Evolutionary conservation across 2,329 filamentous ascomycete genomes (phyloP), one percentile per base, ranked within the genome.

Genomic region (Colletotrichum cuscutae): DNA sequence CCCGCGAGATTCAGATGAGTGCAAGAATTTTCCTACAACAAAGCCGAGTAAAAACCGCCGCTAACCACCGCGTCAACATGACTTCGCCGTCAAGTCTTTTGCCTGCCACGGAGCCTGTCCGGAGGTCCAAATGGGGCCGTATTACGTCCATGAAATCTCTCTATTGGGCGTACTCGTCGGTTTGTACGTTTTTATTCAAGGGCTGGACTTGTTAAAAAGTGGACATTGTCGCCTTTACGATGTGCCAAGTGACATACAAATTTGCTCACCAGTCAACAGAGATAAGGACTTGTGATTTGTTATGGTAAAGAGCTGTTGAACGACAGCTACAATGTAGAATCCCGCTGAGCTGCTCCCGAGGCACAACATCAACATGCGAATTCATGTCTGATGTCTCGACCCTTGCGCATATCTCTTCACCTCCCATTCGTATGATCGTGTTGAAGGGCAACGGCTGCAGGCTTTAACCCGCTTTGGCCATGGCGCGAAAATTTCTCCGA

Each of bases 41-140:
- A 73, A 73, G 71, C 71, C 71, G 71, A 73, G 71, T 56, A 58
- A 73, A 65, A 49, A 52, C 71, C 71, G 71, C 61, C 60, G 46
- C 49, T 61, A 71, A 54, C 71, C 66, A 70, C 46, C 26, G 58
- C 63, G 63, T 26, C 63, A 37, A 68, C 26, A n/a, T 58, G 30
- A 65, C n/a, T 30, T 49, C n/a, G 63, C 26, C 63, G 35, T 42
- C 32, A 22, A 46, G 11, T 42, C 35, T 24, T 65, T 65, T 37
- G 49, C 19, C 32, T 57, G 35, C 5, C 32, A 56, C 32, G 62
- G 62, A 46, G 32, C 52, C 62, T 57, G 62, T 46, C 32, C 62
- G 62, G 52, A 28, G 22, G 49, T 22, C 62, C 30, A 57, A 54
- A 30, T n/a, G 62, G 62, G 52, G 32, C 62, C 62, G 62, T 30